Percentiles rank a stretch among this genome's conserved stretches.
phyloP scores from a whole-genome alignment of 371 early-diverging fungal species.

The Coemansia sp. region DNA sequence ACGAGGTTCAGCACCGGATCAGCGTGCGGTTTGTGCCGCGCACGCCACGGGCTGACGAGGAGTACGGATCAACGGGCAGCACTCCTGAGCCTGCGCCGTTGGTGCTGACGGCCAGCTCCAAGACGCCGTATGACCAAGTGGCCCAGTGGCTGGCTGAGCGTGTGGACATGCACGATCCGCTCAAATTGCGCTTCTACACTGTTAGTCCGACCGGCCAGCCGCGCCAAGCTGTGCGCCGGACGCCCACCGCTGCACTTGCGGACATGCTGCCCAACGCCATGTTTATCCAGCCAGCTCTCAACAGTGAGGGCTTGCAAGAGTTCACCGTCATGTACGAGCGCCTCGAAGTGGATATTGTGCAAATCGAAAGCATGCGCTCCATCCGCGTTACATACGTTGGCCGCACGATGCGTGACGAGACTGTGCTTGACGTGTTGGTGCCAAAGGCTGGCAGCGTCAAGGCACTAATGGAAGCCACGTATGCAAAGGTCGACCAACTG shows the following conservation, averaged over 20 bases:
- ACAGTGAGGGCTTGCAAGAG: constrained; percentile 29
- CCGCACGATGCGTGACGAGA: constrained; percentile 56
- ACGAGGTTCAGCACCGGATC: constrained; percentile 67
- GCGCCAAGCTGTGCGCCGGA: constrained; percentile 57
- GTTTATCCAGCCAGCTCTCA: constrained; percentile 20
- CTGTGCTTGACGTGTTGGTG: constrained; percentile 58
- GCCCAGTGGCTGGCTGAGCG: constrained; percentile 59
- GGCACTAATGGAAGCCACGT: constrained; percentile 62
- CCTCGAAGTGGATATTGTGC: constrained; percentile 72
- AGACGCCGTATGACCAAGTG: constrained; percentile 65
- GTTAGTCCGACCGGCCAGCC: constrained; percentile 49
- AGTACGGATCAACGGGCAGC: background rate
- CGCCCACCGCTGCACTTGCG: constrained; percentile 56
- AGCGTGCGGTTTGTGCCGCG: constrained; percentile 69
- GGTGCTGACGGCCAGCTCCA: constrained; percentile 62
- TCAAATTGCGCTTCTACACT: constrained; percentile 66
- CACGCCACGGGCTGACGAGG: constrained; percentile 21
- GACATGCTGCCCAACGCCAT: constrained; percentile 61
- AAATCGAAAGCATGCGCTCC: constrained; percentile 75
- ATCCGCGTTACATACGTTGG: constrained; percentile 63
- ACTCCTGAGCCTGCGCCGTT: background rate
- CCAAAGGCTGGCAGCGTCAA: constrained; percentile 60
- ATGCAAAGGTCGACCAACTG: constrained; percentile 55
- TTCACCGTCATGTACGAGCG: constrained; percentile 76
- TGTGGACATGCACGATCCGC: constrained; percentile 60